These are phyloP conservation scores for Xylaria bambusicola DNA, from an alignment of 495 filamentous ascomycete genomes.

Conservation along the genomic window DNA sequence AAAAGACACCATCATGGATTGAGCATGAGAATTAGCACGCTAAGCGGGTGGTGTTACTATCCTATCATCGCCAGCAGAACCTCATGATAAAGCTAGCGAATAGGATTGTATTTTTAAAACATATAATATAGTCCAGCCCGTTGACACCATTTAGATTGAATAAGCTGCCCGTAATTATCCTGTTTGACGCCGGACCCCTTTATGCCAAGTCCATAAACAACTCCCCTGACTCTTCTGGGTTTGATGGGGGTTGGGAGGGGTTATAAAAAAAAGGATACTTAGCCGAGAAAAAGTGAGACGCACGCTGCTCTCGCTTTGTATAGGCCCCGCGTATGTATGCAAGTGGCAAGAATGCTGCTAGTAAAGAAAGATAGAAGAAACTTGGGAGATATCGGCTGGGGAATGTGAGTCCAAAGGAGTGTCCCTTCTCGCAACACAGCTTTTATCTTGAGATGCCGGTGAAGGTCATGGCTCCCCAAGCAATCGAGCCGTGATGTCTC, in stretches of 20 bases:
- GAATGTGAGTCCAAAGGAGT: no score
- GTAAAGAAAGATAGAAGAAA: no score
- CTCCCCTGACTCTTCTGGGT: no score
- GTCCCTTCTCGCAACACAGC: no score
- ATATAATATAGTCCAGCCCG: neutral
- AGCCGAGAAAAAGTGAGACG: no score
- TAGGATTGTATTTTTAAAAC: neutral
- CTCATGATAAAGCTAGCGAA: neutral
- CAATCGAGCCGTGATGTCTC: slow-evolving; percentile 82
- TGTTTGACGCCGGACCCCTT: slow-evolving; percentile 5
- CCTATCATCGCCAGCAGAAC: neutral
- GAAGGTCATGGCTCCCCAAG: slow-evolving; percentile 64
- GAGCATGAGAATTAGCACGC: no score
- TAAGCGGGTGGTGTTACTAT: neutral
- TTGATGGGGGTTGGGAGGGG: no score
- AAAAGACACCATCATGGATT: no score
- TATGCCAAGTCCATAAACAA: slow-evolving; percentile 12
- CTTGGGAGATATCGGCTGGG: no score
- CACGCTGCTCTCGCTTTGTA: neutral
- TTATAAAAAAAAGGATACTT: no score
- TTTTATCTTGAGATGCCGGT: neutral
- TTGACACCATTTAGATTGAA: neutral
- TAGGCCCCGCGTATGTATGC: neutral
- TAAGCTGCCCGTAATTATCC: no score
- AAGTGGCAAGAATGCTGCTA: neutral